A percentile compares a stretch with the other conserved stretches of the same genome.
Evolutionary conservation across 176 grass and related monocot species (phyloP).

Genomic region (Cenchrus fungigraminus): DNA sequence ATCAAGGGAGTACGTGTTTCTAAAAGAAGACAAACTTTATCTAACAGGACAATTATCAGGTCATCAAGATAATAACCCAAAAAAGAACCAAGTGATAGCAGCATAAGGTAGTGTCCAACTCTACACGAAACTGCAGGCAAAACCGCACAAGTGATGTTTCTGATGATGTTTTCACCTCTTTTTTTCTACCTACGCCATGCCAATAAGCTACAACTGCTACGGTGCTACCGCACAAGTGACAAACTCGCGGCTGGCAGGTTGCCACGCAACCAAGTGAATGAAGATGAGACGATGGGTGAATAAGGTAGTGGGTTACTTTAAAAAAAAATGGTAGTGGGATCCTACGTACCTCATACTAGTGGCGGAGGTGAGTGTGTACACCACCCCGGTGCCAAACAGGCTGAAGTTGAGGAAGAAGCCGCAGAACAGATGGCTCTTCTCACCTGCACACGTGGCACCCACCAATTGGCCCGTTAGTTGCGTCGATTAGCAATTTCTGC

Average conservation of each 20-base stretch:
- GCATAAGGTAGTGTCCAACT: background rate
- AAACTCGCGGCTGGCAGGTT: background rate
- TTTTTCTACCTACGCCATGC: background rate
- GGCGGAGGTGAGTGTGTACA: conserved; percentile 70
- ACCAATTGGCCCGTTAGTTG: background rate
- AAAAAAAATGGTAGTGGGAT: background rate
- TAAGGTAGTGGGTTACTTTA: background rate
- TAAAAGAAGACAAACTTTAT: background rate
- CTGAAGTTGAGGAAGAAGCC: conserved; percentile 58
- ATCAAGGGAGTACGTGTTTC: no score
- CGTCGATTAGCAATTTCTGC: background rate
- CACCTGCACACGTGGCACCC: conserved; percentile 47
- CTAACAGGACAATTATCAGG: background rate
- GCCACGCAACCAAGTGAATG: background rate
- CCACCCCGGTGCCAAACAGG: conserved; percentile 61
- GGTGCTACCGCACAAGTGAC: background rate
- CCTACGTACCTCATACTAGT: conserved; percentile 68
- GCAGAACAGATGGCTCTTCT: conserved; percentile 54
- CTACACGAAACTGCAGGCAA: background rate
- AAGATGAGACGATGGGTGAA: background rate
- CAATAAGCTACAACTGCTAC: background rate
- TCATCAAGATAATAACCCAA: background rate
- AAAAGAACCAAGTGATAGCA: background rate
- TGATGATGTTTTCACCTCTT: background rate
- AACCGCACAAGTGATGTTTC: background rate